Conservation (phyloP, 768 basidiomycete species). For the Tephrocybe sp. region DNA sequence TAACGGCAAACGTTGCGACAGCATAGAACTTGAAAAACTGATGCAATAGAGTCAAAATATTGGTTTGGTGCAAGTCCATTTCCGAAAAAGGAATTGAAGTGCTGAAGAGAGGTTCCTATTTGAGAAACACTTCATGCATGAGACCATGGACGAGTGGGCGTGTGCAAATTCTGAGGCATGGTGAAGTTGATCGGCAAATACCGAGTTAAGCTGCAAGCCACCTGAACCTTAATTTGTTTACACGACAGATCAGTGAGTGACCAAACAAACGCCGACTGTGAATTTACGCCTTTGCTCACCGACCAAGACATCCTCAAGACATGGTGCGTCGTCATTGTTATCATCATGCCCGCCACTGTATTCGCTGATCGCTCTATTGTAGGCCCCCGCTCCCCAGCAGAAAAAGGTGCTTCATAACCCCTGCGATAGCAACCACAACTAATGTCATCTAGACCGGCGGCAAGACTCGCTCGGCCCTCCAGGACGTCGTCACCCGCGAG, state of each 20-base stretch:
- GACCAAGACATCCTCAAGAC: slow-evolving; percentile 64
- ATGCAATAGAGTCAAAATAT: no score
- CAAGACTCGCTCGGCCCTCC: slow-evolving; percentile 94
- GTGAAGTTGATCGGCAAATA: slow-evolving; percentile 28
- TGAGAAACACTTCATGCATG: no score
- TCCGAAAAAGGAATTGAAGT: no score
- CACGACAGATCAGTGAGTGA: slow-evolving; percentile 32
- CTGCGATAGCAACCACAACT: neutral
- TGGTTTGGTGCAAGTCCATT: no score
- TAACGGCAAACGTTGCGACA: no score
- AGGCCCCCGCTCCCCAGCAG: slow-evolving; percentile 48
- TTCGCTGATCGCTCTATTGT: slow-evolving; percentile 3
- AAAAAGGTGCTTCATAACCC: slow-evolving; percentile 46
- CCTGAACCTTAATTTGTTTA: slow-evolving; percentile 52
- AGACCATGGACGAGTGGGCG: no score
- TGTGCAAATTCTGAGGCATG: no score
- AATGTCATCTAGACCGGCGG: slow-evolving; percentile 50
- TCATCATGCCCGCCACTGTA: slow-evolving; percentile 1
- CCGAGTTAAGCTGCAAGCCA: slow-evolving; percentile 46
- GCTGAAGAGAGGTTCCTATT: no score
- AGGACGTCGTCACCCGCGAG: slow-evolving; percentile 97
- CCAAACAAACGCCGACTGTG: slow-evolving; percentile 30
- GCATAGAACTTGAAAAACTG: no score
- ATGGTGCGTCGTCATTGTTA: slow-evolving; percentile 46
- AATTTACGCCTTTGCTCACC: slow-evolving; percentile 41